Percentiles rank a stretch among this genome's conserved stretches.
Evolutionary conservation across 257 asterid genomes (phyloP).

Genomic region (Solanum sejunctum): DNA sequence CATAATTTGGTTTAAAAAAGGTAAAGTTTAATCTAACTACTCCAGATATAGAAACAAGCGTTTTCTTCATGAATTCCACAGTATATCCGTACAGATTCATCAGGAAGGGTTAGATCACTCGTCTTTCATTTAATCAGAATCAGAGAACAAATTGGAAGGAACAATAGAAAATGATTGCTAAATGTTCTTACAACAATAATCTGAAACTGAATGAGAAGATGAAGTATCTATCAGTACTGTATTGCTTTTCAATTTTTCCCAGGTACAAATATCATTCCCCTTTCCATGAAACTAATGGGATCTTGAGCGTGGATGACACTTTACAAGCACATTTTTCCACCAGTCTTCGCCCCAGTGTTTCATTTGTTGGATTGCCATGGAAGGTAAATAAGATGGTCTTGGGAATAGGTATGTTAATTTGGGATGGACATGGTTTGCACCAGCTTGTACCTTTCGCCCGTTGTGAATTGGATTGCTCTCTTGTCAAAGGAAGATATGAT

Average conservation of each 20-base stretch:
- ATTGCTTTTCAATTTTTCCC: constrained; percentile 1
- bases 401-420: no score
- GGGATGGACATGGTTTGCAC: not conserved
- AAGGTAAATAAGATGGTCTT: constrained; percentile 35
- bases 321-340: constrained; percentile 79
- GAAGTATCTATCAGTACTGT: not conserved
- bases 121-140: not conserved
- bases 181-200: not conserved
- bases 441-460: constrained; percentile 81
- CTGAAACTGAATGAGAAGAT: not conserved
- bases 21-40: not conserved
- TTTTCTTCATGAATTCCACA: not conserved
- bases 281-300: constrained; percentile 59
- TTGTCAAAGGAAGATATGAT: constrained; percentile 58
- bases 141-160: not conserved
- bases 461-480: constrained; percentile 83
- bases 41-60: no score
- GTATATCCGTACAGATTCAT: not conserved
- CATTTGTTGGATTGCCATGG: constrained; percentile 95
- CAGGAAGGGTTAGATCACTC: not conserved
- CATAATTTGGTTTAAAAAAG: not conserved
- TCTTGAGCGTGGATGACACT: constrained; percentile 80
- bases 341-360: constrained; percentile 67
- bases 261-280: constrained; percentile 84
- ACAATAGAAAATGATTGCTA: not conserved